Base-by-base conservation (phyloP, 192 early-diverging fungal genomes). In the Backusella mclennaniae region DNA sequence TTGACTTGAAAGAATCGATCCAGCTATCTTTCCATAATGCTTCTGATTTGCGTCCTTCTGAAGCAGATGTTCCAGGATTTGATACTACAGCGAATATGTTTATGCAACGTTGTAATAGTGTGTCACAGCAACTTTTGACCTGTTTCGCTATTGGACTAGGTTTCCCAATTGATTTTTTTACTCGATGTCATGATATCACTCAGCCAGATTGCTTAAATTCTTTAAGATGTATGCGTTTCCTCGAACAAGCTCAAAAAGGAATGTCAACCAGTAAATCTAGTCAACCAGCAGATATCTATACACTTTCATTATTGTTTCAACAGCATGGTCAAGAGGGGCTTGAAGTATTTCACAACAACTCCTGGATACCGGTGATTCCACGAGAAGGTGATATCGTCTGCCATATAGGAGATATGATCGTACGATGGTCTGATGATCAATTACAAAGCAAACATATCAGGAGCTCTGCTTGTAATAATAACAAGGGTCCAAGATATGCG, bases 371-470 rank as follows among this genome's bases (percentile, higher is more conserved):
- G 5, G 68, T 41, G 35, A 69, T 21, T 35, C 76, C 80, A 26
- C 49, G 63, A 26, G 68, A 77, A 67, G 80, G 69, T 15, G 76
- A 77, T 19, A 69, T 82, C 73, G 80, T 82, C 17, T 78, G 76
- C n/a, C 77, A 78, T 46, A 78, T 82, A 68, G 80, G 80, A 3
- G 76, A 82, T 35, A 77, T 82, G 76, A 82, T 82, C 26, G 77
- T 78, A 52, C 77, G 80, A n/a, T 82, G 76, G 80, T 75, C 73
- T 35, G 77, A 82, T 63, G 80, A 82, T 75, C 52, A 44, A 6
- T 53, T 82, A 2, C 73, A 72, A 31, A 78, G 76, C 35, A 82
- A 74, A n/a, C 80, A 77, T 31, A 59, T 82, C 7, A 70, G 75
- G 23, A 67, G 31, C 19, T 75, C 79, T n/a, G 49, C 38, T 12